These are phyloP conservation scores for Aspergillus alliaceus DNA, from an alignment of 2,329 filamentous ascomycete species.

Conservation along the genomic window DNA sequence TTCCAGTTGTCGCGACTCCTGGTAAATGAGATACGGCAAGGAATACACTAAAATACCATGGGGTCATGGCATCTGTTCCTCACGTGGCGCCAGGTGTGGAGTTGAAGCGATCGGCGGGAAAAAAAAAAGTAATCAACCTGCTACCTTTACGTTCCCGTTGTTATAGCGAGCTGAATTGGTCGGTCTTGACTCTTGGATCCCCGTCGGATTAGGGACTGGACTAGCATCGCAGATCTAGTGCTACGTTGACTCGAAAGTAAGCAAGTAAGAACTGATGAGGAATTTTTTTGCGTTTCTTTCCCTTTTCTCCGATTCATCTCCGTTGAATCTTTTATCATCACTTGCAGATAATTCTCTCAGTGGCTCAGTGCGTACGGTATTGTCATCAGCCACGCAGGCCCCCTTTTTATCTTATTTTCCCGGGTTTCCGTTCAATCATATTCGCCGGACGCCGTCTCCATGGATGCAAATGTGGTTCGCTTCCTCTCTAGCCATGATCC, in stretches of 20 bases:
- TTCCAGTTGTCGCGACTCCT: neutral
- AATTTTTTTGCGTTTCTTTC: neutral
- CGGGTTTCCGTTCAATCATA: neutral
- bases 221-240: neutral
- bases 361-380: neutral
- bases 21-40: neutral
- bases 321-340: neutral
- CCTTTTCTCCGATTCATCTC: neutral
- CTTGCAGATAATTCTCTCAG: neutral
- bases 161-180: neutral
- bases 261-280: neutral
- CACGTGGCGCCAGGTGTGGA: neutral
- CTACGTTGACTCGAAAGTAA: neutral
- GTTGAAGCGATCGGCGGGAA: neutral
- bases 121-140: neutral
- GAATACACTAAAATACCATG: neutral
- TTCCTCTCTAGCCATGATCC: neutral
- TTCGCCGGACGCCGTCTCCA: neutral
- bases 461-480: neutral
- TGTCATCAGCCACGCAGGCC: neutral
- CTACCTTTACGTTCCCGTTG: neutral
- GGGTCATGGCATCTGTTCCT: neutral
- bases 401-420: neutral
- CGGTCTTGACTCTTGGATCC: neutral
- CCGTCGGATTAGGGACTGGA: neutral